These are phyloP conservation scores for Rhizomucor pusillus DNA, from an alignment of 371 early-diverging fungal genomes.

Conservation along the genomic window DNA sequence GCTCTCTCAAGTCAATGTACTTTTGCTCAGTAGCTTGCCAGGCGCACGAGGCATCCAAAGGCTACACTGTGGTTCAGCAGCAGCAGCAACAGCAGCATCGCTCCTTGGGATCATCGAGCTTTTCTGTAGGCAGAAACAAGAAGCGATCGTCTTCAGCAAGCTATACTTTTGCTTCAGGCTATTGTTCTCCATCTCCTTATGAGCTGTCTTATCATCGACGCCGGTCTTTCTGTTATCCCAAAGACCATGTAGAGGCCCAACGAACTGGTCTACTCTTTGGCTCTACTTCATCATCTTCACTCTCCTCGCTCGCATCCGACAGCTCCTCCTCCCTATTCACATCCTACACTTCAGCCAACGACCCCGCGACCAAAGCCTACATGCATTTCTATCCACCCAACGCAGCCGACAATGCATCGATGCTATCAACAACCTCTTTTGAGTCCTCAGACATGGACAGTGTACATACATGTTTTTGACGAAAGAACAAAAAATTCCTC, in stretches of 20 bases:
- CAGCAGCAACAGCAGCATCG: constrained; percentile 3
- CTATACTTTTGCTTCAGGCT: neutral
- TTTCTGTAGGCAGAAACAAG: neutral
- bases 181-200: constrained; percentile 8
- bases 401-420: constrained; percentile 1
- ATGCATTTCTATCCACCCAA: constrained; percentile 2
- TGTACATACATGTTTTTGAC: constrained; percentile 18
- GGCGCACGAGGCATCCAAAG: constrained; percentile 19
- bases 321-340: constrained; percentile 1
- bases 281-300: constrained; percentile 9
- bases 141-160: neutral
- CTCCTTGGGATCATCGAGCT: neutral
- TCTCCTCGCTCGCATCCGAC: constrained; percentile 3
- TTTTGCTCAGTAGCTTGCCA: constrained; percentile 19
- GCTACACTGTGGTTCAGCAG: neutral
- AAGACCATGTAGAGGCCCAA: neutral
- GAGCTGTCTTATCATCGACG: constrained; percentile 24
- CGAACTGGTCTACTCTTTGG: constrained; percentile 2
- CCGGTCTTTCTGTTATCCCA: constrained; percentile 13
- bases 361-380: neutral
- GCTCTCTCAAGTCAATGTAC: constrained; percentile 5
- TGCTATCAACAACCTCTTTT: neutral
- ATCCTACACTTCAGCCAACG: neutral
- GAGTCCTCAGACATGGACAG: constrained; percentile 10
- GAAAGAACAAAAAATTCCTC: constrained; percentile 3